These are phyloP conservation scores for Synchytrium microbalum DNA, from an alignment of 371 early-diverging fungal genomes.

Conservation along the genomic window DNA sequence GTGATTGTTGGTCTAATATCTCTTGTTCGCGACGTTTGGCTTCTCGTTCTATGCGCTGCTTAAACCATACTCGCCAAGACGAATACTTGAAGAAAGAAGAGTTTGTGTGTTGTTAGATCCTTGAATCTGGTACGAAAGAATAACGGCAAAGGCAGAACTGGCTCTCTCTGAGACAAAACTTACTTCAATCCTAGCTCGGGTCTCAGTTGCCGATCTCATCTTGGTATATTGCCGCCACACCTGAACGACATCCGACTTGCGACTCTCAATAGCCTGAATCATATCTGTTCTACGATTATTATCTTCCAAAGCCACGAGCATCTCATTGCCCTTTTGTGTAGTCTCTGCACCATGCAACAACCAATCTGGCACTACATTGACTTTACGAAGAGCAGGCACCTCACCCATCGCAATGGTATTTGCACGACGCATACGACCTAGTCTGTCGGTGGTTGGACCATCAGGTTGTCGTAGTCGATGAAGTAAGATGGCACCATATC, in stretches of 20 bases:
- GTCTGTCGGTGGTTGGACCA: conserved; percentile 3
- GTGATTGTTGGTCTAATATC: not conserved
- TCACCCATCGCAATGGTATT: conserved; percentile 23
- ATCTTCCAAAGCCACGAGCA: conserved; percentile 22
- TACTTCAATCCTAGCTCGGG: conserved; percentile 25
- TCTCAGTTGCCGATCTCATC: conserved; percentile 13
- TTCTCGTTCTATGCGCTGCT: conserved; percentile 11
- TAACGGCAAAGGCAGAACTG: no score
- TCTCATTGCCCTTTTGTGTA: conserved; percentile 18
- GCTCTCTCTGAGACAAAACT: not conserved
- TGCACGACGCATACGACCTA: conserved; percentile 14
- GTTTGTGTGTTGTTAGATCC: not conserved
- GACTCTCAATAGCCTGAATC: conserved; percentile 27
- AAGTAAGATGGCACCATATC: conserved; percentile 31
- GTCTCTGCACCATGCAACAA: not conserved
- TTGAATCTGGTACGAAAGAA: no score
- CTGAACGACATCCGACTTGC: conserved; percentile 23
- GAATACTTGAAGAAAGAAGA: conserved; percentile 7
- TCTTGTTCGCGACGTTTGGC: not conserved
- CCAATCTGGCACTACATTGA: not conserved
- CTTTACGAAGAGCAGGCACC: conserved; percentile 3
- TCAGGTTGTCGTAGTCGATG: conserved; percentile 21
- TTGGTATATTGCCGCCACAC: conserved; percentile 33
- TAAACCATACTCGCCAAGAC: conserved; percentile 39
- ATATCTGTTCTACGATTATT: conserved; percentile 19